These are phyloP conservation scores for Auriscalpium orientale DNA, from an alignment of 768 basidiomycete genomes.

Conservation along the genomic window DNA sequence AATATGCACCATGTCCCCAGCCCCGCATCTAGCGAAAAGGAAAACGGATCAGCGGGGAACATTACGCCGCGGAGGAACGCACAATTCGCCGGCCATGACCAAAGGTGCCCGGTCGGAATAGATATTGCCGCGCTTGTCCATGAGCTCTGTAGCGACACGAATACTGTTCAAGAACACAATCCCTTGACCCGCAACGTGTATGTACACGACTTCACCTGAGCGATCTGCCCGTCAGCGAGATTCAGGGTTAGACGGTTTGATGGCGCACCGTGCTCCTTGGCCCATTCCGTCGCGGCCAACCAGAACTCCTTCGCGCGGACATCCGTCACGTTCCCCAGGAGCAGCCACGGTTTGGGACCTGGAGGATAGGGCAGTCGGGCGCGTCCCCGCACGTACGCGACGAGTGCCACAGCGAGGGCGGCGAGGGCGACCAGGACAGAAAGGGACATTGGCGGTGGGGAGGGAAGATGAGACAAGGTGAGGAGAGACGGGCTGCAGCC, in stretches of 20 bases:
- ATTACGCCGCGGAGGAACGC: slow-evolving; percentile 21
- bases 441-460: background rate
- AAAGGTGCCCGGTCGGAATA: slow-evolving; percentile 70
- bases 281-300: slow-evolving; percentile 56
- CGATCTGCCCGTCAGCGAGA: slow-evolving; percentile 32
- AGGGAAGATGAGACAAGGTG: background rate
- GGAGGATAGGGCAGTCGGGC: slow-evolving; percentile 40
- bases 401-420: slow-evolving; percentile 2
- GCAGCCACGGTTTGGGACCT: slow-evolving; percentile 57
- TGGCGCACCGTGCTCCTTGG: slow-evolving; percentile 50
- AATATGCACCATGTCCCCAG: slow-evolving; percentile 12
- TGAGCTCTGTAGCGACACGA: slow-evolving; percentile 50
- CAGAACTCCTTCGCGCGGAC: slow-evolving; percentile 56
- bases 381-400: background rate
- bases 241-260: background rate
- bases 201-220: slow-evolving; percentile 55
- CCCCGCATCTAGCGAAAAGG: slow-evolving; percentile 5
- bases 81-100: slow-evolving; percentile 68
- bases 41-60: background rate
- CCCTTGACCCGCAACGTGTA: slow-evolving; percentile 58
- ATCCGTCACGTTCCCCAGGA: slow-evolving; percentile 59
- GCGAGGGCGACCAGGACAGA: background rate
- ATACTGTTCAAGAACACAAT: slow-evolving; percentile 62
- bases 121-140: slow-evolving; percentile 63
- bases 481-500: background rate